Evolutionary conservation across 164 flowering plant genomes (phyloP), one percentile per base, ranked within the genome.

Genomic region (Vitis cinerea): DNA sequence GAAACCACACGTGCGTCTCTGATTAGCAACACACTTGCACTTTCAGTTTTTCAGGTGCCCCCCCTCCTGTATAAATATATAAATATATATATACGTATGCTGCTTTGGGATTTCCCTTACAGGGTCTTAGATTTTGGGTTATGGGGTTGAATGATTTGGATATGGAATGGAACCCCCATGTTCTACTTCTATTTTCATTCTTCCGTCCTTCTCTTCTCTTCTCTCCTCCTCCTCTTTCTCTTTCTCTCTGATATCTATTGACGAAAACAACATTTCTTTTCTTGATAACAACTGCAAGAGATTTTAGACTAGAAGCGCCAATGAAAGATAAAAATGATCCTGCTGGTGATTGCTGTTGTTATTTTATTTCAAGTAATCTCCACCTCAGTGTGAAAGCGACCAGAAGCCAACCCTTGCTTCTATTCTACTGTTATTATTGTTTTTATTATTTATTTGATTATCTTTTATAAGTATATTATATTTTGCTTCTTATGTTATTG

Each of bases 371-470:
- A 59, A 59, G 55, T 54, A 72, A 67, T 58, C 71, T 50, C 77
- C 78, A 72, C 79, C 79, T 72, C 75, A 70, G 67, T 64, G 61
- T 77, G 85, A 82, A 77, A 77, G 71, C 68, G 77, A 82, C 81
- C 61, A 68, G 69, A 62, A 73, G 81, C 85, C 82, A 63, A 76
- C 78, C 74, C 65, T 57, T 72, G 10, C 67, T 53, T 71, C 69
- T 74, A 63, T 65, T 64, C 48, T 64, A 61, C 61, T 67, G 70
- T 52, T 56, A 60, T 30, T 57, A 58, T 68, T 29, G 9, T 9
- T n/a, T 55, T 30, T 57, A 58, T 68, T 29, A 3, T 13, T n/a
- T 55, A 55, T 14, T 15, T 55, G 8, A 23, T 23, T 23, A 23
- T 23, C 27, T 23, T 12, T 55, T 37, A 55, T 55, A 16, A 55